Evolutionary conservation across 1,284 basidiomycete species (phyloP).

Genomic region (Cyathus olla): DNA sequence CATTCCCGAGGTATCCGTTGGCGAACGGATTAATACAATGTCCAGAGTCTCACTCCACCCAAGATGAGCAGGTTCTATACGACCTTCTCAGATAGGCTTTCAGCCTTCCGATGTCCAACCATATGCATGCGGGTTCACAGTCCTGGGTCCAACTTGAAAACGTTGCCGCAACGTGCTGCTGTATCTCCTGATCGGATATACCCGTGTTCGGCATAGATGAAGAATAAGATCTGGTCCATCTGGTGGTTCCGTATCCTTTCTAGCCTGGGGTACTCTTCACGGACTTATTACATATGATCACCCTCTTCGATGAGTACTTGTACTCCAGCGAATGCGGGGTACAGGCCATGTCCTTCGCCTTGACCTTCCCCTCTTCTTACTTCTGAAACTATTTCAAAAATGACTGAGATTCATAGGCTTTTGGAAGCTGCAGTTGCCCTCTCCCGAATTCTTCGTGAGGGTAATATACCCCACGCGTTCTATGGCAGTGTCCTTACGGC

Average conservation of each 20-base stretch:
- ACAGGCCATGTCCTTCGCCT: conserved; percentile 54
- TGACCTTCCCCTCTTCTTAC: conserved; percentile 30
- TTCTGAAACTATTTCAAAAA: conserved; percentile 37
- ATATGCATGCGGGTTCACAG: conserved; percentile 24
- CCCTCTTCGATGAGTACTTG: conserved; percentile 45
- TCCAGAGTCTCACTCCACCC: neutral
- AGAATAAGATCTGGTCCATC: conserved; percentile 47
- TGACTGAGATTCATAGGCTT: conserved; percentile 74
- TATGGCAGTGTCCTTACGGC: conserved; percentile 73
- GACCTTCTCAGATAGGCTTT: conserved; percentile 33
- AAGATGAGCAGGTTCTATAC: neutral
- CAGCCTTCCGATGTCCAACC: conserved; percentile 27
- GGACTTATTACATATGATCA: conserved; percentile 53
- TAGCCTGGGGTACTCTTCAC: conserved; percentile 43
- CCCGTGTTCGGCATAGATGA: conserved; percentile 49
- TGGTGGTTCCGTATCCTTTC: conserved; percentile 49
- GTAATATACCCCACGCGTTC: conserved; percentile 73
- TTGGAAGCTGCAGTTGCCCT: conserved; percentile 73
- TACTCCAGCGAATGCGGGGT: conserved; percentile 34
- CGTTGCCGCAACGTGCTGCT: conserved; percentile 50
- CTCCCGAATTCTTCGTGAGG: conserved; percentile 61
- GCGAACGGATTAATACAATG: neutral
- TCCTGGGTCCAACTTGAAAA: conserved; percentile 42
- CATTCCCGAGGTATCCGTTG: neutral
- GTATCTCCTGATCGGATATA: conserved; percentile 52